Base-by-base conservation (phyloP, 495 filamentous ascomycete species). In the Talaromyces wortmannii region DNA sequence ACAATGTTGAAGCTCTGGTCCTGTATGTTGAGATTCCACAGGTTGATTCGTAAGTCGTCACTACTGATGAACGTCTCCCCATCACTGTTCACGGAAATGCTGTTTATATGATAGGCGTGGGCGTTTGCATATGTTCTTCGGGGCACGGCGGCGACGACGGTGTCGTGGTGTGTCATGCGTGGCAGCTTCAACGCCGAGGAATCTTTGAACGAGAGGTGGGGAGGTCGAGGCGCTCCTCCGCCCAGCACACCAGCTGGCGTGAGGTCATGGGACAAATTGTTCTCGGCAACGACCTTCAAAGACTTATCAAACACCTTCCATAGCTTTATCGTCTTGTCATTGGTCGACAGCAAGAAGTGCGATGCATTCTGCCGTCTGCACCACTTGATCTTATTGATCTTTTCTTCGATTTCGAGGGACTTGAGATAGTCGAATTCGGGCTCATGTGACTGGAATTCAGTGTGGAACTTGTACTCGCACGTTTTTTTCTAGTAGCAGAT, bases 361-460 rank as follows among this genome's bases (percentile, higher is more conserved):
- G 94, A 96, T 57, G 94, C 88, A 79, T 98, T 98, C 70, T 96
- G 91, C 72, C 94, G 84, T 63, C 89, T 85, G 71, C 94, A 98
- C 94, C 94, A 98, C 77, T 97, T 98, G 73, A 98, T 98, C 79
- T 98, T 98, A 81, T 98, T 98, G 81, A 98, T 98, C 78, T 98
- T 98, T 75, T 98, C 94, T 81, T 98, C 94, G 61, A 98, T 98
- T 76, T 98, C 94, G 56, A 98, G 80, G 17, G 94, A 98, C 76
- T 98, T 98, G 55, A 98, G 83, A 70, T 98, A 98, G 67, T 98
- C 94, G 71, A 98, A 98, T 70, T 98, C 94, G 17, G 94, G 94
- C 69, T 98, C 94, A 73, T 98, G 94, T 52, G 94, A 98, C 79
- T 98, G 94, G 59, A 98, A 98, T 67, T 98, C 94, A 64, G 94